Evolutionary conservation across 345 rosid species (phyloP), one percentile per base, ranked within the genome.

Genomic region (Bruguiera parviflora): DNA sequence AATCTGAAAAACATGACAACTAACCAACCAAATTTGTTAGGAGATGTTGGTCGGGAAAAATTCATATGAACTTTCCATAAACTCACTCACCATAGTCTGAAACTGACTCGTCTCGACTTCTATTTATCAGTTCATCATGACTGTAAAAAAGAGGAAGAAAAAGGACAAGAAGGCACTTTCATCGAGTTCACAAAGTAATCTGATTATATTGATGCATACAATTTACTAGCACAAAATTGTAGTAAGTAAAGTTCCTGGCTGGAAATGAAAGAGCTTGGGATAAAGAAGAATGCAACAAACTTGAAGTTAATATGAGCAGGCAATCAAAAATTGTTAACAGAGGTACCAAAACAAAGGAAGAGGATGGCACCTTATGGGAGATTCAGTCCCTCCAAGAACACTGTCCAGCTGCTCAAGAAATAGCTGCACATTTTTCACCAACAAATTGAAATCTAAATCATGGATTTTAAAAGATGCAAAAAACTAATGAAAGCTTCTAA

Each of bases 1-100:
- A 96, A 96, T 81, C 99, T 96, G 86, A 96, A 90, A 83, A 96
- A 96, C 99, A 96, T 96, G 67, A 96, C 99, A 80, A 90, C 99
- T 96, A 79, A 75, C 80, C 79, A 78, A 81, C 82, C 72, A 74
- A 77, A 71, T 60, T 52, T 78, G 79, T 95, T 71, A 95, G 73
- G 60, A 75, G 53, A 73, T 21, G 60, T 1, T 43, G 18, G 37
- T 52, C 5, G 29, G 71, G 46, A 46, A 37, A 32, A 69, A 64
- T 20, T 52, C 70, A 71, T 74, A 68, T 24, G 31, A 67, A 21
- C n/a, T 74, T 25, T 58, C 64, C 16, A 18, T 16, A 49, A 49
- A 77, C 69, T 43, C 62, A 64, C 96, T 86, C 80, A 96, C 97
- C 85, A 76, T 92, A 92, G 80, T 96, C 95, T 16, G 99, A 96